Conservation (phyloP, 495 filamentous ascomycete genomes). For the Durotheca rogersii region DNA sequence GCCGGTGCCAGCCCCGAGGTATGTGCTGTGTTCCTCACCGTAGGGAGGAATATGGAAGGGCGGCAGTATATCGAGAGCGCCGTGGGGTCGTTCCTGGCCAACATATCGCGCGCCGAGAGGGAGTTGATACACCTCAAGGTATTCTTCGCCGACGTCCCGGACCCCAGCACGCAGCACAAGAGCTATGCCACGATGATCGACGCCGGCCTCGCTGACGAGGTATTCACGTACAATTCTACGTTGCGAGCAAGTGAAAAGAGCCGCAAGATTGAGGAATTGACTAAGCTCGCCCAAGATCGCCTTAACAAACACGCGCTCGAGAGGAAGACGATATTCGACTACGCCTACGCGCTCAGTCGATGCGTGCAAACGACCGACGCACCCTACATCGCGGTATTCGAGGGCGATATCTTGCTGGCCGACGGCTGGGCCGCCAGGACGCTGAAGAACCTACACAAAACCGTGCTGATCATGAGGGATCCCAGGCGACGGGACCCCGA, state of each 20-base stretch:
- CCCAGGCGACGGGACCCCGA: constrained; percentile 21
- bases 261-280: constrained; percentile 22
- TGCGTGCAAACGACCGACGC: constrained; percentile 42
- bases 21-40: constrained; percentile 42
- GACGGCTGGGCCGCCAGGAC: constrained; percentile 50
- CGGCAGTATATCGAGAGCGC: constrained; percentile 40
- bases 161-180: constrained; percentile 30
- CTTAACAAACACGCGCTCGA: constrained; percentile 29
- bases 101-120: constrained; percentile 38
- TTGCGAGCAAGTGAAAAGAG: constrained; percentile 24
- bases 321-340: constrained; percentile 44
- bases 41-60: constrained; percentile 34
- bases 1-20: constrained; percentile 31
- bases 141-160: constrained; percentile 40
- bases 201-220: constrained; percentile 28
- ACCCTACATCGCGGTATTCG: constrained; percentile 50
- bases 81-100: constrained; percentile 40
- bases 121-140: constrained; percentile 34
- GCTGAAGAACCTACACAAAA: constrained; percentile 37
- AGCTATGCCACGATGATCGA: constrained; percentile 24
- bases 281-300: constrained; percentile 29
- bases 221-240: constrained; percentile 31
- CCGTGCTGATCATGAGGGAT: constrained; percentile 35
- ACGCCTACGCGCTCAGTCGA: constrained; percentile 43
- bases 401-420: constrained; percentile 51